Evolutionary conservation across 495 filamentous ascomycete genomes (phyloP).

Genomic region (Trypethelium eluteriae): DNA sequence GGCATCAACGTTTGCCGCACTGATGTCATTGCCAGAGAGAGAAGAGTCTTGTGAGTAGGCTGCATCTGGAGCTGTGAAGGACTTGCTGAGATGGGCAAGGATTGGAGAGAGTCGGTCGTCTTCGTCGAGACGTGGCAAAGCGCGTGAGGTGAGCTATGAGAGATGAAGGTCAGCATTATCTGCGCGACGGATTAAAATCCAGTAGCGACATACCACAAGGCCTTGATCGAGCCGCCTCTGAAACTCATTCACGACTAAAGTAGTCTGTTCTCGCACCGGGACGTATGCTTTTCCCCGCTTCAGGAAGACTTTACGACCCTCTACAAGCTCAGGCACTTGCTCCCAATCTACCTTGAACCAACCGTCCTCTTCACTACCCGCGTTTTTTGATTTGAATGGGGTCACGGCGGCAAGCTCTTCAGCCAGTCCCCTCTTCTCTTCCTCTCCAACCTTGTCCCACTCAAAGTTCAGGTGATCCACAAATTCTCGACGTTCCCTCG

Average conservation of each 20-base stretch:
- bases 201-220: constrained; percentile 55
- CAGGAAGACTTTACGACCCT: constrained; percentile 66
- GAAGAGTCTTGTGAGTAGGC: constrained; percentile 55
- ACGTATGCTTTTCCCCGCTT: constrained; percentile 84
- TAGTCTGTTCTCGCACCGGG: constrained; percentile 73
- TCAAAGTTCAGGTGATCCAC: constrained; percentile 69
- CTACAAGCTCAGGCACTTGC: constrained; percentile 82
- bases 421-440: constrained; percentile 56
- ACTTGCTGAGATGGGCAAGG: constrained; percentile 81
- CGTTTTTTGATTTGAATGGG: constrained; percentile 26
- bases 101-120: constrained; percentile 94
- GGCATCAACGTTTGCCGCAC: constrained; percentile 70
- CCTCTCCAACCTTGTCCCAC: constrained; percentile 71
- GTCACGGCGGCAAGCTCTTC: constrained; percentile 49
- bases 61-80: constrained; percentile 84
- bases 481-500: constrained; percentile 62
- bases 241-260: constrained; percentile 84
- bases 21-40: constrained; percentile 54
- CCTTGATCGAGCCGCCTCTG: constrained; percentile 65
- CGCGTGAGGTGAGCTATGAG: constrained; percentile 68
- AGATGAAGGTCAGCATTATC: constrained; percentile 22
- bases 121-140: constrained; percentile 87
- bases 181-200: background rate
- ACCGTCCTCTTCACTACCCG: constrained; percentile 53
- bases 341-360: constrained; percentile 98